Conservation (phyloP, 2,329 filamentous ascomycete genomes). For the Fusarium nelsonii region DNA sequence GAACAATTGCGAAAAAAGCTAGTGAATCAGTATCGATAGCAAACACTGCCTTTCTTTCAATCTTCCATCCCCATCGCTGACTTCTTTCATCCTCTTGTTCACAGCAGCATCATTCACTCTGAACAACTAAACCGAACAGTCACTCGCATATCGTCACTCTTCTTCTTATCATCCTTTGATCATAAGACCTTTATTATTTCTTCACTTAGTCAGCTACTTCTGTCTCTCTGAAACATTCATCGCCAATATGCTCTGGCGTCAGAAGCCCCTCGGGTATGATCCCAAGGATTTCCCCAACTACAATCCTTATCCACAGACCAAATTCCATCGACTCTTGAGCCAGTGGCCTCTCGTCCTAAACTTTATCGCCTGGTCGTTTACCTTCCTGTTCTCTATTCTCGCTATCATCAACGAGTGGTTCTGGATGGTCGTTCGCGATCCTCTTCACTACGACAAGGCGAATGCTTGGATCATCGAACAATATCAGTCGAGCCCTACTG, state of each 20-base stretch:
- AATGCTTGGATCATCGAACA: conserved; percentile 26
- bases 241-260: conserved; percentile 21
- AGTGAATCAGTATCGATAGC: background rate
- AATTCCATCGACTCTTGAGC: conserved; percentile 14
- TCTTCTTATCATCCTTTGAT: background rate
- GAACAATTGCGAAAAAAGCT: background rate
- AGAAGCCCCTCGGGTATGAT: conserved; percentile 24
- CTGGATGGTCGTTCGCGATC: conserved; percentile 13
- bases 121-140: conserved; percentile 5
- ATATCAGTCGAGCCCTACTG: conserved; percentile 16
- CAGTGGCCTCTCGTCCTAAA: background rate
- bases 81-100: conserved; percentile 13
- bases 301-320: conserved; percentile 20
- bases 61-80: background rate
- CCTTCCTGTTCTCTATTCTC: conserved; percentile 19
- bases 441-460: conserved; percentile 13
- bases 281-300: conserved; percentile 37
- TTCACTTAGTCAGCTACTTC: background rate
- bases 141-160: background rate
- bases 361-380: conserved; percentile 12
- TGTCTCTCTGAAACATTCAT: background rate
- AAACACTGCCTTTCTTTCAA: background rate
- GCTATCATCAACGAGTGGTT: conserved; percentile 17
- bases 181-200: background rate
- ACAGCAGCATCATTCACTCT: background rate